Conservation (phyloP, 139 green algal species). For the Micromonas pusilla region DNA sequence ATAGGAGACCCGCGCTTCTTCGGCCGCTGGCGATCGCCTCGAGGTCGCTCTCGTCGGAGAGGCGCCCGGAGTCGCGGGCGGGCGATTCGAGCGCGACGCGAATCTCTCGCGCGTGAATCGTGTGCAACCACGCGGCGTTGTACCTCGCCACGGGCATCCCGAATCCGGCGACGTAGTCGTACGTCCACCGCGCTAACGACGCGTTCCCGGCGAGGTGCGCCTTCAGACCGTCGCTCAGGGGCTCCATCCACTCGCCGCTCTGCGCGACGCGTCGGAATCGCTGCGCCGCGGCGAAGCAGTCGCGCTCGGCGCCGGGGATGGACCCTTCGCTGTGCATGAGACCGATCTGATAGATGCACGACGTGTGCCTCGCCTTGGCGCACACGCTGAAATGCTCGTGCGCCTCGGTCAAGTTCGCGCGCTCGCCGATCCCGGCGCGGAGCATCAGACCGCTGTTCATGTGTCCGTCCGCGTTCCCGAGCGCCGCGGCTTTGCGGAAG, state of each 20-base stretch:
- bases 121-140: constrained; percentile 7
- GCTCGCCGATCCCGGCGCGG: not conserved
- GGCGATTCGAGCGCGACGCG: not conserved
- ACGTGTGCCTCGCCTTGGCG: not conserved
- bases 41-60: not conserved
- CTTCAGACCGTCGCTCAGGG: not conserved
- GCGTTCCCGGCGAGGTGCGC: constrained; percentile 7
- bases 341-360: constrained; percentile 3
- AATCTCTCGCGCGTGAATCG: not conserved
- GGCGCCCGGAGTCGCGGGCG: not conserved
- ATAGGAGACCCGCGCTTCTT: not conserved
- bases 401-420: constrained; percentile 1
- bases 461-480: not conserved
- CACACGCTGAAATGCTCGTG: not conserved
- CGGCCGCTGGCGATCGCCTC: too few relatives aligned
- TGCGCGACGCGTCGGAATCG: not conserved
- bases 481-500: constrained; percentile 11
- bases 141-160: not conserved
- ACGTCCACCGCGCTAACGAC: not conserved
- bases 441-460: constrained; percentile 19
- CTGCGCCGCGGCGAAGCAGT: not conserved
- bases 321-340: not conserved
- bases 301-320: not conserved
- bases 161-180: not conserved
- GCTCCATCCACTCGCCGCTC: not conserved